A percentile compares a stretch with the other conserved stretches of the same genome.
These are phyloP conservation scores for Rhizophora apiculata DNA, from an alignment of 345 rosid species.

Conservation along the genomic window DNA sequence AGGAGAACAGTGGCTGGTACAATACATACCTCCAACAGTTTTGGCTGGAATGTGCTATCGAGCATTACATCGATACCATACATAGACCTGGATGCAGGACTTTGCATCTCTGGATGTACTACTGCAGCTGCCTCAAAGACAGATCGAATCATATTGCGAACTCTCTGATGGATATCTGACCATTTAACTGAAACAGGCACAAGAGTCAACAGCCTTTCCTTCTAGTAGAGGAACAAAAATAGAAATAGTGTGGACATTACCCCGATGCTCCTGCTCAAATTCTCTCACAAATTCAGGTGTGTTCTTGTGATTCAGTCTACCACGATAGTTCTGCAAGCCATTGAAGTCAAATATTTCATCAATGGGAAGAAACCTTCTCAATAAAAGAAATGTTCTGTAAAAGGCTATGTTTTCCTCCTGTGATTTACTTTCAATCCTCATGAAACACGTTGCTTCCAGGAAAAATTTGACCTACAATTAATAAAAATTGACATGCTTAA, in stretches of 20 bases:
- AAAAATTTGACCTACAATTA: neutral
- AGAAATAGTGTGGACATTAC: slow-evolving; percentile 25
- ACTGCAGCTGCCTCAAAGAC: slow-evolving; percentile 83
- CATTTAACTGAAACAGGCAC: slow-evolving; percentile 58
- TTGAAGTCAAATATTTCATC: slow-evolving; percentile 13
- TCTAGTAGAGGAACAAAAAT: slow-evolving; percentile 4
- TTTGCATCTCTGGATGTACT: slow-evolving; percentile 87
- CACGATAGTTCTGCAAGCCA: slow-evolving; percentile 73
- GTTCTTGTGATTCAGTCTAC: slow-evolving; percentile 72
- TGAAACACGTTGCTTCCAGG: neutral
- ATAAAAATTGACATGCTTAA: neutral
- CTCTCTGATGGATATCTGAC: slow-evolving; percentile 68
- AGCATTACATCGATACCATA: slow-evolving; percentile 96
- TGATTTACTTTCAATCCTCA: slow-evolving; percentile 1
- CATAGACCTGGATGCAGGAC: slow-evolving; percentile 70
- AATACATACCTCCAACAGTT: slow-evolving; percentile 75
- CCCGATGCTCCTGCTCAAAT: slow-evolving; percentile 78
- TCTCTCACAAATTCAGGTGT: slow-evolving; percentile 75
- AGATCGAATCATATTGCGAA: slow-evolving; percentile 51
- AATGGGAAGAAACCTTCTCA: neutral
- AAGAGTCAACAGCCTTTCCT: neutral
- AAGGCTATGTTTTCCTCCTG: neutral
- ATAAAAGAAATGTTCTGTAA: slow-evolving; percentile 4
- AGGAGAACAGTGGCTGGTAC: slow-evolving; percentile 11
- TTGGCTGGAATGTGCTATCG: slow-evolving; percentile 69